Evolutionary conservation across 257 asterid species (phyloP).

Genomic region (Dorcoceras hygrometricum): DNA sequence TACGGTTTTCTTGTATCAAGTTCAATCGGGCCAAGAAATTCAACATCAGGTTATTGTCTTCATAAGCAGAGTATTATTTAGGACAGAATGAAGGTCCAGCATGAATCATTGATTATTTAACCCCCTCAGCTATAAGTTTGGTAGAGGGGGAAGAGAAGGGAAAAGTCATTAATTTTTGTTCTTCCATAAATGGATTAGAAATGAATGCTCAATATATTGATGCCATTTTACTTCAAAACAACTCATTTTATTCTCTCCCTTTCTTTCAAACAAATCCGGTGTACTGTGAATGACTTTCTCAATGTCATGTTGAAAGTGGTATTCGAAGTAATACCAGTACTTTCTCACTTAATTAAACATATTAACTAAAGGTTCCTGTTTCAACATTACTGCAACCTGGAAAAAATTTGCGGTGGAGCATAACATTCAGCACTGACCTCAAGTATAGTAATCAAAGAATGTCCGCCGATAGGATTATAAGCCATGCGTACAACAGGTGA

Average conservation of each 20-base stretch:
- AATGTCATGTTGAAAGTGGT: slow-evolving; percentile 1
- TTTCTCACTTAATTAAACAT: not conserved
- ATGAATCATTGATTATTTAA: slow-evolving; percentile 8
- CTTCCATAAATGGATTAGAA: not conserved
- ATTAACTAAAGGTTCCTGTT: slow-evolving; percentile 18
- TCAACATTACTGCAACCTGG: slow-evolving; percentile 6
- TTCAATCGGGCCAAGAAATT: slow-evolving; percentile 8
- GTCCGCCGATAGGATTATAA: slow-evolving; percentile 81
- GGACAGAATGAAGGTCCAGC: slow-evolving; percentile 13
- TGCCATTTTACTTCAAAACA: slow-evolving; percentile 8
- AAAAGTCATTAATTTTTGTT: slow-evolving; percentile 10
- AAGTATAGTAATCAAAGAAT: slow-evolving; percentile 79
- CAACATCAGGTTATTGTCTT: not conserved
- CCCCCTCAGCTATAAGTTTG: slow-evolving; percentile 14
- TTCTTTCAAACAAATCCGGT: slow-evolving; percentile 4
- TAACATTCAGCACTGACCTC: slow-evolving; percentile 57
- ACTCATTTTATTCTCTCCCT: not conserved
- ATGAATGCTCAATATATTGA: not conserved
- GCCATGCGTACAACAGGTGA: slow-evolving; percentile 99
- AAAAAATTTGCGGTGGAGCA: not conserved
- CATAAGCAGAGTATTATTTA: slow-evolving; percentile 17
- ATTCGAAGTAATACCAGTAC: slow-evolving; percentile 7
- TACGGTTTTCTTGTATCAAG: not conserved
- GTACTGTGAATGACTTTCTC: slow-evolving; percentile 5
- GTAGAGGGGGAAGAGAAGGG: not conserved